Evolutionary conservation across 495 filamentous ascomycete genomes (phyloP), one percentile per base, ranked within the genome.

Genomic region (Aspergillus sclerotiicarbonarius): DNA sequence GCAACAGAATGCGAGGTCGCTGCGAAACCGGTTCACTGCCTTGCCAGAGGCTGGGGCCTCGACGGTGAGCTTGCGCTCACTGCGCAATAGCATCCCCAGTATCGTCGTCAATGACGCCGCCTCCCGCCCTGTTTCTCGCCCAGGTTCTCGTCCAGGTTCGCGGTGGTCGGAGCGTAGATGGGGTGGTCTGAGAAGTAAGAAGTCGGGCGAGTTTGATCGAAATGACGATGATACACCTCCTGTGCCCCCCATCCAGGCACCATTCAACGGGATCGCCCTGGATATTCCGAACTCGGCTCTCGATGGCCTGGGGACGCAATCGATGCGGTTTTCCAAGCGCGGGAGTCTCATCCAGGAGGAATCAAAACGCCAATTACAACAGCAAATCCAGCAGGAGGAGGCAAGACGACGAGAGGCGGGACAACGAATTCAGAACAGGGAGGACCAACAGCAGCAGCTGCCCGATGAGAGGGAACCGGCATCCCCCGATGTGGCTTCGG

Each of bases 301-400:
- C 32, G 81, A 81, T 32, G 81, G 76, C 50, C 61, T 88, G 43
- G 76, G 74, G 8, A 67, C 75, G 18, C 78, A 76, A 50, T 69
- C 80, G 19, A 67, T 88, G 60, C 76, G 78, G 29, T 87, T 88
- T 57, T 86, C 84, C 8, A 82, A 80, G 51, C 74, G 83, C 30
- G 80, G 80, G 19, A 83, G 80, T 59, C 63, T 77, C 29, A 72
- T 77, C 46, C 69, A 63, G 31, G 62, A 67, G 39, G 61, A 67
- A 19, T 67, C 64, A 58, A 59, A 58, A 13, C 65, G 65, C 18
- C 56, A 57, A 46, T 59, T 66, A 3, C 58, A 63, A 31, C 54
- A 53, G 16, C 59, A 65, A 20, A 43, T 64, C 1, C 63, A 70
- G 10, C 62, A 62, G 21, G 51, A 62, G 50, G 57, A 57, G 31